Percentiles rank a stretch among this genome's conserved stretches.
phyloP scores from a whole-genome alignment of 2,329 filamentous ascomycete species.

The Boeremia exigua region DNA sequence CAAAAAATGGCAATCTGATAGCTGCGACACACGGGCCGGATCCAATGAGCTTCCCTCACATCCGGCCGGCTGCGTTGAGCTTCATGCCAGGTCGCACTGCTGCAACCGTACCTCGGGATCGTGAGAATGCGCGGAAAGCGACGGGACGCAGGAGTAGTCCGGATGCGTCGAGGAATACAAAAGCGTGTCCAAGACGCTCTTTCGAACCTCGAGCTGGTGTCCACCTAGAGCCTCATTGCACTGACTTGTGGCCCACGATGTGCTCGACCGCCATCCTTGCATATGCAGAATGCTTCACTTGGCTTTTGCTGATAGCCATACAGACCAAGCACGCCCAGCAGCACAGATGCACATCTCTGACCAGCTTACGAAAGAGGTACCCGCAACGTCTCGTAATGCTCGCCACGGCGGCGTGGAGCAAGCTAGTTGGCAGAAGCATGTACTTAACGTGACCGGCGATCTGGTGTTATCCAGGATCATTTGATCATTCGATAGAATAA shows the following conservation, averaged over 20 bases:
- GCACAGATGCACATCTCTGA: conserved; percentile 17
- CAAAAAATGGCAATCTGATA: conserved; percentile 32
- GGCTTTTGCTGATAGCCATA: conserved; percentile 20
- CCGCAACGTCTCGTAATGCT: conserved; percentile 33
- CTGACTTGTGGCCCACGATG: conserved; percentile 11
- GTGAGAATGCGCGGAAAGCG: conserved; percentile 33
- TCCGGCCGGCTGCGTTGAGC: conserved; percentile 39
- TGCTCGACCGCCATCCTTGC: conserved; percentile 26
- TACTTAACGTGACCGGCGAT: conserved; percentile 21
- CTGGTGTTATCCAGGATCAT: conserved; percentile 20
- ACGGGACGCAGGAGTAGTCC: conserved; percentile 23
- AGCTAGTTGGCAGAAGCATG: conserved; percentile 26
- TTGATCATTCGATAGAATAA: conserved; percentile 38
- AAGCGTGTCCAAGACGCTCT: conserved; percentile 21
- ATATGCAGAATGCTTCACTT: conserved; percentile 26
- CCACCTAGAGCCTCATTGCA: conserved; percentile 15
- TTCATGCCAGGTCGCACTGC: conserved; percentile 19
- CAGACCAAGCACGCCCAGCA: conserved; percentile 26
- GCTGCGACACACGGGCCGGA: conserved; percentile 32
- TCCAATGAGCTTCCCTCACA: conserved; percentile 44
- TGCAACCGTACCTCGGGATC: conserved; percentile 39
- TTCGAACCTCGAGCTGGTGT: conserved; percentile 4
- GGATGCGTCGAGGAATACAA: conserved; percentile 21
- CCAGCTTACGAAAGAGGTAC: conserved; percentile 38
- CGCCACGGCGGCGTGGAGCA: conserved; percentile 12